phyloP scores from a whole-genome alignment of 306 rosid genomes.

The Quercus mongolica region DNA sequence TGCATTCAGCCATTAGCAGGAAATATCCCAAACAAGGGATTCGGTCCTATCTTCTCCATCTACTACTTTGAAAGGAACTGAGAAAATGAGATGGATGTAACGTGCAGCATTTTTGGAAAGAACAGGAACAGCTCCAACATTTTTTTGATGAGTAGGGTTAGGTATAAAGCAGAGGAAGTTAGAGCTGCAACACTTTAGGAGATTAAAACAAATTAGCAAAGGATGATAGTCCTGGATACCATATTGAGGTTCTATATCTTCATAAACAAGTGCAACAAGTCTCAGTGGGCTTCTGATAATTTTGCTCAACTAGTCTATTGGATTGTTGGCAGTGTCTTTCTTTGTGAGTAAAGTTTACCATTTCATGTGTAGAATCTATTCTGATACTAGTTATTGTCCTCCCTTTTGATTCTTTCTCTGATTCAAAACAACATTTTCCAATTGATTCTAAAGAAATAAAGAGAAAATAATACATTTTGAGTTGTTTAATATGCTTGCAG shows the following conservation, averaged over 20 bases:
- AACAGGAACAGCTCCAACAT: not conserved
- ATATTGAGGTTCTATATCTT: constrained; percentile 11
- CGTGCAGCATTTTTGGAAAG: constrained; percentile 16
- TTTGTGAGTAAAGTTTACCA: constrained; percentile 4
- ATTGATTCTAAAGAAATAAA: not conserved
- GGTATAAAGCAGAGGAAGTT: constrained; percentile 7
- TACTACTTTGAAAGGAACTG: constrained; percentile 8
- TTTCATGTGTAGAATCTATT: constrained; percentile 14
- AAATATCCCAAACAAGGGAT: constrained; percentile 9
- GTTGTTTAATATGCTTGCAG: not conserved
- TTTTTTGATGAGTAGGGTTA: constrained; percentile 4
- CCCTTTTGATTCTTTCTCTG: not conserved
- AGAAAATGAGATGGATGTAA: constrained; percentile 23
- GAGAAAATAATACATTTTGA: constrained; percentile 28
- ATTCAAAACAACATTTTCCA: not conserved
- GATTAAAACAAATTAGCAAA: constrained; percentile 18
- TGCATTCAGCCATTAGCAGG: constrained; percentile 9
- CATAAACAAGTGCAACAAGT: constrained; percentile 3
- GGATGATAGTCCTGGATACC: constrained; percentile 16
- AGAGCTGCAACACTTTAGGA: constrained; percentile 15
- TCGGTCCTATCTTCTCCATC: constrained; percentile 27
- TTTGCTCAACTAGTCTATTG: constrained; percentile 11
- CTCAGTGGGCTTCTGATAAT: constrained; percentile 9
- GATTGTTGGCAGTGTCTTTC: not conserved
- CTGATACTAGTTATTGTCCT: not conserved